Conservation (phyloP, 2,329 filamentous ascomycete genomes). For the Coniochaeta prunicola region DNA sequence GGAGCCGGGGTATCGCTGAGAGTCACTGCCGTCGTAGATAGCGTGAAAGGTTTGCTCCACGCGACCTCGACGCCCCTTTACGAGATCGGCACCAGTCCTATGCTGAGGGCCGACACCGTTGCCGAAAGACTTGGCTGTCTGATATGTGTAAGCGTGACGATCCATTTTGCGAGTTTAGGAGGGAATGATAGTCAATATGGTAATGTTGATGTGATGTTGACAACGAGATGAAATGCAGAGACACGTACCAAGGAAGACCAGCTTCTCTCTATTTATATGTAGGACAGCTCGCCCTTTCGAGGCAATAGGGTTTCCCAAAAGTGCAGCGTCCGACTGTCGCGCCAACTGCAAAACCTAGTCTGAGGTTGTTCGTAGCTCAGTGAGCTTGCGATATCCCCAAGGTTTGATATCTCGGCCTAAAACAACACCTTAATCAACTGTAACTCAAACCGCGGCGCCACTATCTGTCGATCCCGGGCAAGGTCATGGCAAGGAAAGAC, state of each 20-base stretch:
- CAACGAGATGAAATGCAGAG: neutral
- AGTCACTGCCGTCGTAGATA: neutral
- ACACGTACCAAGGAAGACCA: neutral
- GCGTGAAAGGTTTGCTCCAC: neutral
- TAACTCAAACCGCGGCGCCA: neutral
- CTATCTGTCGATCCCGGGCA: neutral
- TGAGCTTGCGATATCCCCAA: neutral
- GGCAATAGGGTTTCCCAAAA: neutral
- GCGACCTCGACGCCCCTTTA: neutral
- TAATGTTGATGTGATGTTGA: neutral
- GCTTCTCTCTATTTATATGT: neutral
- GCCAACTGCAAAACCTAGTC: neutral
- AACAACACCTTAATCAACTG: neutral
- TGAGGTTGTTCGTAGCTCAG: neutral
- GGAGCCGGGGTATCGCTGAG: neutral
- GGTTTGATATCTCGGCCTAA: neutral
- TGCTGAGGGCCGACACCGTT: neutral
- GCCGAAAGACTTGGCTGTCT: neutral
- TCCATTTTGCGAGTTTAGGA: neutral
- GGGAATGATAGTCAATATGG: neutral
- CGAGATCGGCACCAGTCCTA: neutral
- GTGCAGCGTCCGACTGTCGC: no score
- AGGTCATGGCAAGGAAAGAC: neutral
- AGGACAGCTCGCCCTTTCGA: neutral
- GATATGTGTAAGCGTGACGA: neutral